phyloP scores from a whole-genome alignment of 345 rosid species.

The Theobroma cacao region DNA sequence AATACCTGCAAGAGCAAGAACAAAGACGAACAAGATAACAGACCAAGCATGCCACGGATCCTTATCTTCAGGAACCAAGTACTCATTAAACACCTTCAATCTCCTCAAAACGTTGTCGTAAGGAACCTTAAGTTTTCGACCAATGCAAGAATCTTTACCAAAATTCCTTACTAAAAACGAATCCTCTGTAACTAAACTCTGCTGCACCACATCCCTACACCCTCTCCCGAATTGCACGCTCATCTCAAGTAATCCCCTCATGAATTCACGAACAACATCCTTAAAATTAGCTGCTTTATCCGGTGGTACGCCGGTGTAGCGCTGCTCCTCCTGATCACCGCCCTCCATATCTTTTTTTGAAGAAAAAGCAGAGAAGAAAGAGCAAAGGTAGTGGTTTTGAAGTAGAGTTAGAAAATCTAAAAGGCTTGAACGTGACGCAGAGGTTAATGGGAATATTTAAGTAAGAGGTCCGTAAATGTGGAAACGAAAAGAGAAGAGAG shows the following conservation, averaged over 20 bases:
- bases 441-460: neutral
- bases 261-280: conserved; percentile 49
- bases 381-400: neutral
- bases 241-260: conserved; percentile 53
- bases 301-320: neutral
- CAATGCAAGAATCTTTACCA: conserved; percentile 38
- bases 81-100: conserved; percentile 38
- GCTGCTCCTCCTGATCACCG: neutral
- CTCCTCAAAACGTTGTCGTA: conserved; percentile 25
- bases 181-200: conserved; percentile 53
- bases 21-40: conserved; percentile 43
- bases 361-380: neutral
- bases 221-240: conserved; percentile 57
- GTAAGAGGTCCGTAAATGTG: neutral
- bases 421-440: neutral
- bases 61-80: conserved; percentile 66
- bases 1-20: conserved; percentile 61
- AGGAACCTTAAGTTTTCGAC: conserved; percentile 32
- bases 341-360: conserved; percentile 1
- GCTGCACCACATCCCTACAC: conserved; percentile 58
- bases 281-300: conserved; percentile 12
- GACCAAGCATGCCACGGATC: conserved; percentile 58
- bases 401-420: neutral
- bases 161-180: conserved; percentile 42
- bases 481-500: neutral